phyloP scores from a whole-genome alignment of 179 eudicot genomes.

The Corrigiola litoralis region DNA sequence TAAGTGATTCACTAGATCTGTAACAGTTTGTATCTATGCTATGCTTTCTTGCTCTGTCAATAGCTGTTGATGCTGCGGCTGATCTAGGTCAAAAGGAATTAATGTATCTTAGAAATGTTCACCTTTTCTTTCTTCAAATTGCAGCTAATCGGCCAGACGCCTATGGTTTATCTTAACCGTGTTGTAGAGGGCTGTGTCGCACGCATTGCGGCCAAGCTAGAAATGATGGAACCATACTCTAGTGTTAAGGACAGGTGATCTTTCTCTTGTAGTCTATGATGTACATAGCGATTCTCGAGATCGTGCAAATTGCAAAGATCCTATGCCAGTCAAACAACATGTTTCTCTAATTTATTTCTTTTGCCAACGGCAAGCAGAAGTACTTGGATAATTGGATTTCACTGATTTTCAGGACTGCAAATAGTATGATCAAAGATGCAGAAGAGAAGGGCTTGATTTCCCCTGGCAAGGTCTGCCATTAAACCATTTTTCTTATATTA shows the following conservation, averaged over 20 bases:
- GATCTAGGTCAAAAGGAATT: no score
- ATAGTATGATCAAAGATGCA: slow-evolving; percentile 40
- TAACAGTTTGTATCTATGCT: no score
- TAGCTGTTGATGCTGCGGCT: no score
- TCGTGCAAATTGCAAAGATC: no score
- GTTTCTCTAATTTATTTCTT: background rate
- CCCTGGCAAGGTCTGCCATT: slow-evolving; percentile 35
- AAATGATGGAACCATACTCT: slow-evolving; percentile 87
- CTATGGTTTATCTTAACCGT: slow-evolving; percentile 71
- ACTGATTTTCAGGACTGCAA: slow-evolving; percentile 27
- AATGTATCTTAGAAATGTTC: no score
- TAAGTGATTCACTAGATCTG: background rate
- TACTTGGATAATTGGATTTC: background rate
- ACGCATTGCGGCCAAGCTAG: slow-evolving; percentile 76
- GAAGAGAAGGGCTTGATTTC: slow-evolving; percentile 45
- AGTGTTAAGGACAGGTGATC: slow-evolving; percentile 79
- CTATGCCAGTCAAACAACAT: background rate
- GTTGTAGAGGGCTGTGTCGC: slow-evolving; percentile 76
- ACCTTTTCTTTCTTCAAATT: slow-evolving; percentile 7
- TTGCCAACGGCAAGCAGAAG: background rate
- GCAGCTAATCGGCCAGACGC: slow-evolving; percentile 75
- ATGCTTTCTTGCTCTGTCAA: background rate
- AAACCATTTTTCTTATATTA: no score
- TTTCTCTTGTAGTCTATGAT: background rate
- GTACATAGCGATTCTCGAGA: background rate